Base-by-base conservation (phyloP, 805 yeast species). In the Candida khao-thaluensis region DNA sequence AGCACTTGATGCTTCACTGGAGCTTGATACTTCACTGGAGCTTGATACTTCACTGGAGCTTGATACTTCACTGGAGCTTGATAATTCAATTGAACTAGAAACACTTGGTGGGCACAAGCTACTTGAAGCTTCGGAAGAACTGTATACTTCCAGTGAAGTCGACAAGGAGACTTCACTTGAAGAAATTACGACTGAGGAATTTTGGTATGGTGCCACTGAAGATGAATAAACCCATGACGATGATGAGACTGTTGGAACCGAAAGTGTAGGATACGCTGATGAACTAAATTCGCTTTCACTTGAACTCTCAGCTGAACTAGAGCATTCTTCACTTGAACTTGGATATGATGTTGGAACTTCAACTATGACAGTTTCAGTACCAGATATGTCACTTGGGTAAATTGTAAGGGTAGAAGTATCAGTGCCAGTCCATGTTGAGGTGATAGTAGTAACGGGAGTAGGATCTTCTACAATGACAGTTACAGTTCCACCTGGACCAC, bases 281-380 rank as follows among this genome's bases (percentile, higher is more conserved):
- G 21, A 7, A 16, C 23, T 20, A 9, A 12, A 16, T 11, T 5
- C 11, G 11, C 12, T 5, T 16, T 16, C 30, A 28, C 12, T 7
- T 7, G 30, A 28, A n/a, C n/a, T n/a, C n/a, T n/a, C n/a, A n/a
- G n/a, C n/a, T n/a, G n/a, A n/a, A n/a, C n/a, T n/a, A n/a, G 30
- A 28, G 11, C 6, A 28, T 8, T 17, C 25, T 21, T 20, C 34
- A 12, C n/a, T 18, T 8, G 7, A 10, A 12, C 24, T 7, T n/a
- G 34, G 6, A 11, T 17, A 10, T 20, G 51, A 53, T 36, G 37
- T 38, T 33, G 60, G 60, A 16, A 48, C 52, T 12, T 42, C 43
- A n/a, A 52, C 53, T 9, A 43, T 47, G 17, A 53, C 53, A 4
- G 58, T 53, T 30, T 35, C 50, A 9, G 60, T 56, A 14, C 51